Percentiles rank a stretch among this genome's conserved stretches.
Evolutionary conservation across 106 monocot genomes (phyloP).

Genomic region (Phalaenopsis aphrodite): DNA sequence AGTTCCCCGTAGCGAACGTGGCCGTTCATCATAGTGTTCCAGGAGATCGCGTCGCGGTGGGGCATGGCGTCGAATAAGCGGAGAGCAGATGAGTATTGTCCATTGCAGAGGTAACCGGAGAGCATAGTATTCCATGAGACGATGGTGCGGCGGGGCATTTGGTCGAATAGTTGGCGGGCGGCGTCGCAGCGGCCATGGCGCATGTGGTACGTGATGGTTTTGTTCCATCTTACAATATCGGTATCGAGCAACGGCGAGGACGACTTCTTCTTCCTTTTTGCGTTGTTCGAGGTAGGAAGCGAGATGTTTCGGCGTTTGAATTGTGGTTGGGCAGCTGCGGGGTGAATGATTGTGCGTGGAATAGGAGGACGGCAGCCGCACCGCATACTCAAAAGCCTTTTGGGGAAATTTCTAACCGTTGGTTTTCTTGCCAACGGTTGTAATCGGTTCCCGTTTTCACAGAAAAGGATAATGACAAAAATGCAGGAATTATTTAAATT

Average conservation of each 20-base stretch:
- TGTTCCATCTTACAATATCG: constrained; percentile 40
- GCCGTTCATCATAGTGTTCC: constrained; percentile 52
- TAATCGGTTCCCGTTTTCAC: not conserved
- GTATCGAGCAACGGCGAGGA: constrained; percentile 2
- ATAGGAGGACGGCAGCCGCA: not conserved
- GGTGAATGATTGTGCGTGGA: not conserved
- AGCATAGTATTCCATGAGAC: constrained; percentile 54
- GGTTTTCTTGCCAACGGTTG: not conserved
- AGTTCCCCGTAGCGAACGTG: constrained; percentile 28
- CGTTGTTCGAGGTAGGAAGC: not conserved
- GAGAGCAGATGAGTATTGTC: constrained; percentile 22
- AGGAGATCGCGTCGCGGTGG: constrained; percentile 36
- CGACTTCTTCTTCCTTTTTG: not conserved
- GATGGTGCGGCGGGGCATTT: constrained; percentile 40
- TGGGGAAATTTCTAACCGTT: not conserved
- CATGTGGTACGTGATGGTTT: constrained; percentile 39
- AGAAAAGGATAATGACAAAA: not conserved
- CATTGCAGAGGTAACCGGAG: constrained; percentile 46
- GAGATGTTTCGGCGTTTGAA: not conserved
- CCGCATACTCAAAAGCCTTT: not conserved
- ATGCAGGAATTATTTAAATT: not conserved
- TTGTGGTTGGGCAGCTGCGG: not conserved
- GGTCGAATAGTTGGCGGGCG: constrained; percentile 37
- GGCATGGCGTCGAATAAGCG: constrained; percentile 37
- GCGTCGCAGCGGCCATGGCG: constrained; percentile 30